Conservation (phyloP, 1,139 yeast genomes). For the Hansenula lynferdii region DNA sequence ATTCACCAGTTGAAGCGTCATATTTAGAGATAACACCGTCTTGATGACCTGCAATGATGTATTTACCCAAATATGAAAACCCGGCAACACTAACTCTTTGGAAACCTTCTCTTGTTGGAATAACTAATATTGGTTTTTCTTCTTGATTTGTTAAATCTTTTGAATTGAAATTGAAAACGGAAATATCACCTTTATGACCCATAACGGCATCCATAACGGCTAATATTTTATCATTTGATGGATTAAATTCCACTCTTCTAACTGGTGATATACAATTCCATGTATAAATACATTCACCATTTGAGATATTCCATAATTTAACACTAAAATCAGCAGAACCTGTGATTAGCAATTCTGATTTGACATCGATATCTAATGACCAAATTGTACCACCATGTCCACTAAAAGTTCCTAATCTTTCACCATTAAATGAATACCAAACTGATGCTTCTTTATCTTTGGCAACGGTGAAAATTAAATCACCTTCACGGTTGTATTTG, state of each 20-base stretch:
- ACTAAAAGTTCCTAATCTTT: slow-evolving; percentile 88
- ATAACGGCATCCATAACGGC: slow-evolving; percentile 89
- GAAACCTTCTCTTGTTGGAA: slow-evolving; percentile 54
- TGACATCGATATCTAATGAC: slow-evolving; percentile 84
- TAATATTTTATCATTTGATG: slow-evolving; percentile 63
- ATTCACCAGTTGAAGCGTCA: slow-evolving; percentile 72
- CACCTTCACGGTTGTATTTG: slow-evolving; percentile 93
- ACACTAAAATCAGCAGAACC: slow-evolving; percentile 90
- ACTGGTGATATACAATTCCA: slow-evolving; percentile 84
- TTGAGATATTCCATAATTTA: slow-evolving; percentile 78
- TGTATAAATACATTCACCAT: slow-evolving; percentile 71
- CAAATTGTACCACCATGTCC: slow-evolving; percentile 94
- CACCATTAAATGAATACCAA: slow-evolving; percentile 96
- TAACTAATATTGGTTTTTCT: slow-evolving; percentile 55
- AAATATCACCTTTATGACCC: slow-evolving; percentile 81
- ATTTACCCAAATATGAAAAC: slow-evolving; percentile 74
- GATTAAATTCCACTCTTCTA: slow-evolving; percentile 84
- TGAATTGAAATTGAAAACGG: slow-evolving; percentile 57
- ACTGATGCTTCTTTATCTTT: slow-evolving; percentile 87
- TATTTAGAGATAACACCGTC: slow-evolving; percentile 83
- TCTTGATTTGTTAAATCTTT: slow-evolving; percentile 34
- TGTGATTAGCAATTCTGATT: slow-evolving; percentile 67
- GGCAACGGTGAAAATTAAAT: slow-evolving; percentile 85
- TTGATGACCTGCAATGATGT: slow-evolving; percentile 81
- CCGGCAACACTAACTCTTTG: slow-evolving; percentile 81